Conservation (phyloP, 1,284 basidiomycete species). For the Trichosporon coremiiforme region DNA sequence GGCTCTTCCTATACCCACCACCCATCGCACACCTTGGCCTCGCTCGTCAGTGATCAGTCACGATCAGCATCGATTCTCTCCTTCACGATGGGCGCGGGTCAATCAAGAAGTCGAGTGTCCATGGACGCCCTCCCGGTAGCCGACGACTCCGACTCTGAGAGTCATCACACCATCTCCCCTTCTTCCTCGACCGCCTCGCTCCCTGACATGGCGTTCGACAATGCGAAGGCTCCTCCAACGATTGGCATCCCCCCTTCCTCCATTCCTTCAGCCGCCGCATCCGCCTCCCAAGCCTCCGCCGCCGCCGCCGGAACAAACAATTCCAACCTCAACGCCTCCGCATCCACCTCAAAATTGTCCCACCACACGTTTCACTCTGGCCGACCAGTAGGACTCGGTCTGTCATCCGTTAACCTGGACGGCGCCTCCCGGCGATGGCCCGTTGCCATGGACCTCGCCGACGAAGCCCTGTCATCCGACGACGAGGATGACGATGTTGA, state of each 20-base stretch:
- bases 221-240: conserved; percentile 2
- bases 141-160: conserved; percentile 16
- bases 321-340: background rate
- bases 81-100: conserved; percentile 3
- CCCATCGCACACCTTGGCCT: conserved; percentile 15
- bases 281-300: background rate
- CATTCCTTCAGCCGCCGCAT: conserved; percentile 14
- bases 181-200: conserved; percentile 29
- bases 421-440: conserved; percentile 20
- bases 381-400: conserved; percentile 14
- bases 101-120: conserved; percentile 30
- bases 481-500: conserved; percentile 22
- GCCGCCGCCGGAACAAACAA: conserved; percentile 8
- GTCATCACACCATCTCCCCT: conserved; percentile 24
- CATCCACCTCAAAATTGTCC: background rate
- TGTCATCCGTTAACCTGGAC: conserved; percentile 9
- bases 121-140: conserved; percentile 32
- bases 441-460: conserved; percentile 21
- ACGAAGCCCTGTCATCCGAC: conserved; percentile 21
- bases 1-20: background rate
- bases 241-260: conserved; percentile 10
- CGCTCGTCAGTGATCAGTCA: conserved; percentile 17
- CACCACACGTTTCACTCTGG: conserved; percentile 18
- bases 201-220: conserved; percentile 24
- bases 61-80: conserved; percentile 25